Percentiles rank a stretch among this genome's conserved stretches.
These are phyloP conservation scores for Sporodiniella umbellata DNA, from an alignment of 371 early-diverging fungal genomes.

Conservation along the genomic window DNA sequence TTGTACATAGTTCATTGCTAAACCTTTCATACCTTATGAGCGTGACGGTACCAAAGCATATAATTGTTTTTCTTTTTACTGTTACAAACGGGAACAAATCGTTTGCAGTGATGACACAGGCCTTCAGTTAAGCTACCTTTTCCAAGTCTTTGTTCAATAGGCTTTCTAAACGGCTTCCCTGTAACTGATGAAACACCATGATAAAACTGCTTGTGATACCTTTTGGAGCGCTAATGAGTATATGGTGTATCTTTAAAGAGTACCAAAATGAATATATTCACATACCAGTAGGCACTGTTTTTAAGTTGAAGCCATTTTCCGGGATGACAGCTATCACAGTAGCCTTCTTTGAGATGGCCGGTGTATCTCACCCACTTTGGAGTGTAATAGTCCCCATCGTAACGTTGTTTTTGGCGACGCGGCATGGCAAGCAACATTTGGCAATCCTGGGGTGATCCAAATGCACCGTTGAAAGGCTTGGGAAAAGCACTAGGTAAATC, in stretches of 20 bases:
- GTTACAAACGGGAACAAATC: constrained; percentile 73
- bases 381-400: constrained; percentile 75
- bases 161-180: constrained; percentile 68
- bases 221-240: constrained; percentile 13
- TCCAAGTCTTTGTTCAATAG: constrained; percentile 59
- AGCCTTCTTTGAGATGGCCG: constrained; percentile 78
- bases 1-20: no score
- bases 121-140: constrained; percentile 66
- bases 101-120: constrained; percentile 74
- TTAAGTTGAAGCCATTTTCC: constrained; percentile 87
- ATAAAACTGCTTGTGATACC: constrained; percentile 86
- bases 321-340: constrained; percentile 75
- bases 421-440: constrained; percentile 23
- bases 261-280: background rate
- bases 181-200: constrained; percentile 85
- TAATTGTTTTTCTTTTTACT: constrained; percentile 66
- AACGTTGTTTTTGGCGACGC: constrained; percentile 59
- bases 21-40: constrained; percentile 53
- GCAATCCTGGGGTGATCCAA: background rate
- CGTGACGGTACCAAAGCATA: constrained; percentile 81
- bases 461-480: background rate
- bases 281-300: constrained; percentile 89
- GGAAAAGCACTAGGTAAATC: background rate
- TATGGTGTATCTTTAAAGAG: constrained; percentile 8
- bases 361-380: constrained; percentile 75